phyloP scores from a whole-genome alignment of 1,284 basidiomycete species.

The Tetrapyrgos nigripes region DNA sequence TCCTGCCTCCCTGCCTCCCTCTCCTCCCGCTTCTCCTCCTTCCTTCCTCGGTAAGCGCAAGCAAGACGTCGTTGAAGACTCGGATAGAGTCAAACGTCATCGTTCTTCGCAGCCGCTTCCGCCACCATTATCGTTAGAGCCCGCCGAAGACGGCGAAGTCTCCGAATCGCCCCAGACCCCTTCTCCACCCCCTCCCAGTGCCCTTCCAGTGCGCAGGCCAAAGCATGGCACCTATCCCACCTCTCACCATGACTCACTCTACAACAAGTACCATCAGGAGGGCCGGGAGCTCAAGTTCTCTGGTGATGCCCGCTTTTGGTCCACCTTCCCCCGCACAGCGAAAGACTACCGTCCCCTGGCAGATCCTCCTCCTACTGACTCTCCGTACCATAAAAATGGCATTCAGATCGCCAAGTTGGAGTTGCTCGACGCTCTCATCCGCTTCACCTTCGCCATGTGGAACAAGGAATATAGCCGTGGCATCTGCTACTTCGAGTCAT shows the following conservation, averaged over 20 bases:
- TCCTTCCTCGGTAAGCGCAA: conserved; percentile 64
- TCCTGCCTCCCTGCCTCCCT: conserved; percentile 68
- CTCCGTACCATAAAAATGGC: conserved; percentile 73
- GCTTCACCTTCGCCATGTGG: conserved; percentile 79
- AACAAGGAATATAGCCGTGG: conserved; percentile 63
- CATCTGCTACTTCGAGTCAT: conserved; percentile 59
- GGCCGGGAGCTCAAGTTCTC: conserved; percentile 79
- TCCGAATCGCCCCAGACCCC: conserved; percentile 38
- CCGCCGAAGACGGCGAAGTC: conserved; percentile 64
- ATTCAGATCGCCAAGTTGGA: conserved; percentile 77
- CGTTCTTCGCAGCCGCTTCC: conserved; percentile 34
- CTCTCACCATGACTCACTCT: conserved; percentile 55
- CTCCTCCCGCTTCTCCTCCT: conserved; percentile 67
- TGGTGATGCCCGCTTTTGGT: conserved; percentile 74
- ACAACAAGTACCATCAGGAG: conserved; percentile 66
- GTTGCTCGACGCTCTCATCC: conserved; percentile 73
- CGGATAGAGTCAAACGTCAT: conserved; percentile 59
- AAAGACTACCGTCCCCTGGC: conserved; percentile 66
- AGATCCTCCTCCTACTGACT: conserved; percentile 65
- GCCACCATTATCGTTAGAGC: conserved; percentile 50
- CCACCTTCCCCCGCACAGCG: conserved; percentile 68
- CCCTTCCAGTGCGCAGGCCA: conserved; percentile 65
- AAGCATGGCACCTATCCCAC: conserved; percentile 54
- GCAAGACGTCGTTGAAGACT: conserved; percentile 50
- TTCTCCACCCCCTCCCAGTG: conserved; percentile 23